Evolutionary conservation across 2,329 filamentous ascomycete genomes (phyloP).

Genomic region (Parascedosporium putredinis): DNA sequence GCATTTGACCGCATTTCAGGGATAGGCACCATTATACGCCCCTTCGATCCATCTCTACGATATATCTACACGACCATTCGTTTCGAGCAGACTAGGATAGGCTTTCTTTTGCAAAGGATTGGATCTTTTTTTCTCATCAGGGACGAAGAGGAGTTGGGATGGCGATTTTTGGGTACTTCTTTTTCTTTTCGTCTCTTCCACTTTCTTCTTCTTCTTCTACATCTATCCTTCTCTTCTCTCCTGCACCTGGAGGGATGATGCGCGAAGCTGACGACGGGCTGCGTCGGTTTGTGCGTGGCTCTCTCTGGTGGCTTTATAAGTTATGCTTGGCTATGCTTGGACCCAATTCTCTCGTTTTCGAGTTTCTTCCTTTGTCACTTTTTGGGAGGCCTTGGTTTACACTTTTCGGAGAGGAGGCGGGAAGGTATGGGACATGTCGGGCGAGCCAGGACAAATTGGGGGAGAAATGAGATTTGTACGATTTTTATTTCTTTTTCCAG

Average conservation of each 20-base stretch:
- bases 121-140: neutral
- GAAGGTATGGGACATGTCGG: neutral
- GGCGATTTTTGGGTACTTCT: neutral
- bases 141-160: neutral
- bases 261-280: neutral
- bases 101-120: neutral
- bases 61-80: neutral
- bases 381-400: neutral
- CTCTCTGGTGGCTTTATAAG: neutral
- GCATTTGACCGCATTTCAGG: too few species aligned
- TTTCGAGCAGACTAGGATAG: conserved; percentile 1
- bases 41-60: neutral
- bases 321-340: neutral
- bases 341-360: neutral
- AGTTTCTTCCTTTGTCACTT: neutral
- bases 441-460: neutral
- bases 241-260: too few species aligned
- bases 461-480: neutral
- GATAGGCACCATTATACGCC: neutral
- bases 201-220: too few species aligned
- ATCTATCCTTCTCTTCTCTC: too few species aligned
- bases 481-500: neutral
- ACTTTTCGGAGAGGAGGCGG: neutral
- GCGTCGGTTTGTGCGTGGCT: neutral
- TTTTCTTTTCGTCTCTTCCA: neutral